These are phyloP conservation scores for Sambucus nigra DNA, from an alignment of 129 eudicot genomes.

Conservation along the genomic window DNA sequence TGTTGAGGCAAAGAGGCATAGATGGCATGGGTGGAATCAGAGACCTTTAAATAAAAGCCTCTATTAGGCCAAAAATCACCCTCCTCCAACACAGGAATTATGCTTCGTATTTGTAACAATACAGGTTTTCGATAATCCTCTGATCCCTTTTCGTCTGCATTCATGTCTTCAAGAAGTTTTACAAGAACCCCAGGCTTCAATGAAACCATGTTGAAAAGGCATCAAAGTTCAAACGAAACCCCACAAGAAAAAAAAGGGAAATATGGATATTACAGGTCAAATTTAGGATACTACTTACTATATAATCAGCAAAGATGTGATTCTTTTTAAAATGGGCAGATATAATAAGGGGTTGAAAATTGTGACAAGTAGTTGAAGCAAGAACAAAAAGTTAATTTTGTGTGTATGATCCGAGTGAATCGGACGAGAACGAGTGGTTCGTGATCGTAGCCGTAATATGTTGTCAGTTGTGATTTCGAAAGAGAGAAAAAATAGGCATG, in stretches of 20 bases:
- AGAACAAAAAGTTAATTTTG: neutral
- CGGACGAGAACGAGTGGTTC: constrained; percentile 7
- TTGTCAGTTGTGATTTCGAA: constrained; percentile 4
- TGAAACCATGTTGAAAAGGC: constrained; percentile 20
- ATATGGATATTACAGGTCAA: neutral
- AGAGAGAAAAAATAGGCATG: neutral
- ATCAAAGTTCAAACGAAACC: neutral
- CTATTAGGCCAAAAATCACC: constrained; percentile 44
- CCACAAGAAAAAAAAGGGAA: neutral
- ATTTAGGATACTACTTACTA: too few relatives aligned
- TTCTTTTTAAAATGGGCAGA: neutral
- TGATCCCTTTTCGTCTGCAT: constrained; percentile 7
- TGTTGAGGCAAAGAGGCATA: constrained; percentile 37
- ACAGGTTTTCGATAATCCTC: constrained; percentile 28
- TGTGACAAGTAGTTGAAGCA: neutral
- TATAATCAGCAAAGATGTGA: neutral
- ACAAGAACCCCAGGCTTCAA: constrained; percentile 38
- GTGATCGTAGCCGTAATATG: neutral
- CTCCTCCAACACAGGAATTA: constrained; percentile 43
- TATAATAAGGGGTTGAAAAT: constrained; percentile 1
- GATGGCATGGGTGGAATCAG: constrained; percentile 36
- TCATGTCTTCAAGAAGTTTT: constrained; percentile 34
- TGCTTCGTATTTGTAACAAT: constrained; percentile 43
- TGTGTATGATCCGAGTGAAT: constrained; percentile 1
- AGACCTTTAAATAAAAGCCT: constrained; percentile 44